Conservation (phyloP, 441 rosid species). For the Omphalea diandra region DNA sequence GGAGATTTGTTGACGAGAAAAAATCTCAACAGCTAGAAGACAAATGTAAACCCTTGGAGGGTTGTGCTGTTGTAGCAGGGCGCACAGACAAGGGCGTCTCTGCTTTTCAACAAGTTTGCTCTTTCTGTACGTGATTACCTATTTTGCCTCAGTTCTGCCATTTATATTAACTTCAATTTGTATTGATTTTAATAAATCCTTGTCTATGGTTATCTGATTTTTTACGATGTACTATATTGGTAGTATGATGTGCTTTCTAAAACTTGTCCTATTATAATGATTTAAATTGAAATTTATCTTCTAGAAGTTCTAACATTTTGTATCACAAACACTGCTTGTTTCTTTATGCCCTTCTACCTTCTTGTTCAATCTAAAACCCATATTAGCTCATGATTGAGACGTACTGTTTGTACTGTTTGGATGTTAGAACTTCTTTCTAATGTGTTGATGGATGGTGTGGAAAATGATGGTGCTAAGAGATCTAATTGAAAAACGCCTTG, state of each 20-base stretch:
- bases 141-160: not conserved
- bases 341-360: not conserved
- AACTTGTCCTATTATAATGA: not conserved
- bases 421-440: too few relatives aligned
- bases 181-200: not conserved
- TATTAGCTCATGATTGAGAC: not conserved
- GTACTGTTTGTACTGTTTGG: not conserved
- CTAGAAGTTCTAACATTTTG: not conserved
- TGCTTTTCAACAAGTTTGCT: conserved; percentile 92
- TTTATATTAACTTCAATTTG: not conserved
- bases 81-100: conserved; percentile 99
- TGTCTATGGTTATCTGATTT: not conserved
- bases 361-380: not conserved
- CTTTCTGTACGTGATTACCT: conserved; percentile 74
- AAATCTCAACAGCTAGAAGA: conserved; percentile 80
- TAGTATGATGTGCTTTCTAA: not conserved
- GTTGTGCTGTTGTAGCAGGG: conserved; percentile 81
- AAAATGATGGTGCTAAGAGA: not conserved
- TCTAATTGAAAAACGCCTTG: not conserved
- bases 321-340: not conserved
- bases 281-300: not conserved
- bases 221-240: too few relatives aligned
- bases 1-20: conserved; percentile 82
- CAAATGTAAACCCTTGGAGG: conserved; percentile 78
- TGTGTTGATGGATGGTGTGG: not conserved